Percentiles rank a stretch among this genome's conserved stretches.
phyloP scores from a whole-genome alignment of 345 rosid species.

The Eucalyptus polybractea region DNA sequence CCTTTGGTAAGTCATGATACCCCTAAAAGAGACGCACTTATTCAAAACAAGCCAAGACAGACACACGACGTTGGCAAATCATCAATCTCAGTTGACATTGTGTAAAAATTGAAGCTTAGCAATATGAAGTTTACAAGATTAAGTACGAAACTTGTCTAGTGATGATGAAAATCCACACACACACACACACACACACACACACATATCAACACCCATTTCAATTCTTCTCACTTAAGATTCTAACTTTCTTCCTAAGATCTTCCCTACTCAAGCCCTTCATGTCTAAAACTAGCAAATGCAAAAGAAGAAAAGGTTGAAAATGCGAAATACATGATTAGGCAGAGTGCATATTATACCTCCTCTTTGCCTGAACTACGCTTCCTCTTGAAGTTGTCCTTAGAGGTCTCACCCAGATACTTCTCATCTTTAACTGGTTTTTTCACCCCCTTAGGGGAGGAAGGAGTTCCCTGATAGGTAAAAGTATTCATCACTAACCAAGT shows the following conservation, averaged over 20 bases:
- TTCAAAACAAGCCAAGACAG: background rate
- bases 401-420: constrained; percentile 18
- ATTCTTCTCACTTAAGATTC: background rate
- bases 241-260: background rate
- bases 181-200: no score
- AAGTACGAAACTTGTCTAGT: background rate
- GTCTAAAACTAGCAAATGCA: constrained; percentile 3
- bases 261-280: constrained; percentile 14
- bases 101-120: background rate
- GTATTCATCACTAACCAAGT: background rate
- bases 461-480: constrained; percentile 23
- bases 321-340: background rate
- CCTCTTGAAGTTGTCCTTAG: constrained; percentile 47
- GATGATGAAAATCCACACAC: background rate
- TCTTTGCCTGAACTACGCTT: constrained; percentile 40
- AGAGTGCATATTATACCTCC: constrained; percentile 23
- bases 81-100: background rate
- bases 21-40: background rate
- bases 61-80: background rate
- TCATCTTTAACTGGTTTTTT: constrained; percentile 38
- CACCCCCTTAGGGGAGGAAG: constrained; percentile 41
- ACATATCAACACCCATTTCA: background rate
- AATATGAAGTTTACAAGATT: background rate
- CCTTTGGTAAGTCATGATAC: background rate
- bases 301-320: background rate